Evolutionary conservation across 129 eudicot genomes (phyloP).

Genomic region (Flaveria robusta): DNA sequence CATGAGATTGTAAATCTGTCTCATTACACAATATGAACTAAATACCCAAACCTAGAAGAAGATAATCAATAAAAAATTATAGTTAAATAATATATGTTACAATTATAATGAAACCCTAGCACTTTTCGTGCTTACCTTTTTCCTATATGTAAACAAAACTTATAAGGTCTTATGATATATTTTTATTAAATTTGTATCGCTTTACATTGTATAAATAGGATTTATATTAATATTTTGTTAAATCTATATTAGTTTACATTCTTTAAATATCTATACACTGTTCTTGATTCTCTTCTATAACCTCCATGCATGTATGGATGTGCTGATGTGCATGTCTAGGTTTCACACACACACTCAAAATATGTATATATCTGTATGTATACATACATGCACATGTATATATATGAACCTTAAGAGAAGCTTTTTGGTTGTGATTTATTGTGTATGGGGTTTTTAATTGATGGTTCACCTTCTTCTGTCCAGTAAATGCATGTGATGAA

Average conservation of each 20-base stretch:
- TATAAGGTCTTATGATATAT: too few species aligned
- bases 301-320: neutral
- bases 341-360: neutral
- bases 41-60: neutral
- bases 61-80: neutral
- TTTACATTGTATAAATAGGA: neutral
- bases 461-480: neutral
- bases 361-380: conserved; percentile 6
- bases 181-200: too few species aligned
- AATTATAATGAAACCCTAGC: conserved; percentile 6
- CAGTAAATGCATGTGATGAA: conserved; percentile 34
- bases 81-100: neutral
- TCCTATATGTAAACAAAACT: neutral
- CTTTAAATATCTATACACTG: too few species aligned
- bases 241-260: neutral
- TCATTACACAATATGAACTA: conserved; percentile 1
- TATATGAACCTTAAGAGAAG: conserved; percentile 33
- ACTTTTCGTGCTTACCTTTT: neutral
- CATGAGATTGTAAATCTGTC: conserved; percentile 12
- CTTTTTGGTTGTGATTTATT: neutral
- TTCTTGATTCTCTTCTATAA: too few species aligned
- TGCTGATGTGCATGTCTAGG: conserved; percentile 8
- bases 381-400: neutral
- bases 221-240: too few species aligned
- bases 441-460: neutral